Evolutionary conservation across 2,329 filamentous ascomycete genomes (phyloP).

Genomic region (Exserohilum turcica): DNA sequence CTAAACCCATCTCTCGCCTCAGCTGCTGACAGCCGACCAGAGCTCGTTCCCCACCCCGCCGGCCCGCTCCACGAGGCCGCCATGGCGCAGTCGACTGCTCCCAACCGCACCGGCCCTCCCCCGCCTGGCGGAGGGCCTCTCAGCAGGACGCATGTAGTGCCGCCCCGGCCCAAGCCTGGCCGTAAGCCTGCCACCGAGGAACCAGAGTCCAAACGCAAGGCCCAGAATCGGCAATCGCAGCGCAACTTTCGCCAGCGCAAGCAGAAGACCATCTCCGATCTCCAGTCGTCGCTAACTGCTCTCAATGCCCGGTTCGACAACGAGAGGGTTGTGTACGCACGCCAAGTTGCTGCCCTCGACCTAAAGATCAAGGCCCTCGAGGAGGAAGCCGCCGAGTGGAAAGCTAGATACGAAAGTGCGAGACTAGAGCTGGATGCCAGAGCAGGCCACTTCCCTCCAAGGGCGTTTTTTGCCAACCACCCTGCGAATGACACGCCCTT

Average conservation of each 20-base stretch:
- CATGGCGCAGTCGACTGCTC: slow-evolving; percentile 36
- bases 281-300: slow-evolving; percentile 45
- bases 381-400: neutral
- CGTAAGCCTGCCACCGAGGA: slow-evolving; percentile 94
- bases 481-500: neutral
- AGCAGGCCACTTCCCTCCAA: neutral
- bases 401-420: slow-evolving; percentile 33
- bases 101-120: slow-evolving; percentile 31
- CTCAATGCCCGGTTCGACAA: neutral
- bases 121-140: slow-evolving; percentile 47
- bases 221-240: slow-evolving; percentile 91
- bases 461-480: neutral
- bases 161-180: slow-evolving; percentile 66
- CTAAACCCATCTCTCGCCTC: neutral
- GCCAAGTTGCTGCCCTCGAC: neutral
- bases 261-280: slow-evolving; percentile 71
- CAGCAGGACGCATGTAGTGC: slow-evolving; percentile 46
- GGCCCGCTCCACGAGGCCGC: slow-evolving; percentile 9
- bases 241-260: slow-evolving; percentile 86
- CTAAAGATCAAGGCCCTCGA: neutral
- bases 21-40: slow-evolving; percentile 17
- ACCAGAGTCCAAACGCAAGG: slow-evolving; percentile 89
- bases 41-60: slow-evolving; percentile 15
- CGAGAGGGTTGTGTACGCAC: neutral
- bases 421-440: slow-evolving; percentile 12